Base-by-base conservation (phyloP, 2,329 filamentous ascomycete species). In the Coniosporium tulheliwenetii region DNA sequence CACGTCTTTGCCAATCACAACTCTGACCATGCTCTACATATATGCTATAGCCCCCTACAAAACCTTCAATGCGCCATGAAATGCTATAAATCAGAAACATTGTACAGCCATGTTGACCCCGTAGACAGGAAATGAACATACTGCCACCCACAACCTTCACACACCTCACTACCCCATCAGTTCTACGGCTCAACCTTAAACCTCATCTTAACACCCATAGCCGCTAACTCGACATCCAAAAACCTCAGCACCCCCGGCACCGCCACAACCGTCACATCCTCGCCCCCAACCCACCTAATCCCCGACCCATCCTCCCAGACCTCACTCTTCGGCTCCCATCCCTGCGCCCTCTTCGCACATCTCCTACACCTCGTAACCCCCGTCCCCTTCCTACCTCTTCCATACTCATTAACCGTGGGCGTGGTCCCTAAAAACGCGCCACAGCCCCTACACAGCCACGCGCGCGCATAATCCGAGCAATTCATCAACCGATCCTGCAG, bases 401-500 rank as follows among this genome's bases (percentile, higher is more conserved):
- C 50, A 43, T 60, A 64, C 39, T 61, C 60, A 42, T 51, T 57
- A 16, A 86, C 79, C 0, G 80, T 84, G 1, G 84, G 82, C 59
- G 93, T 84, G 9, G 85, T 85, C 0, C 83, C 85, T 47, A 96
- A 62, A 70, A 98, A 98, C 8, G 81, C 87, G 39, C 91, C 91
- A 59, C 91, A 98, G 30, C 67, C 67, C 42, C 85, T 80, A 62
- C 91, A 98, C 48, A 96, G 79, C 78, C 87, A 93, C 1, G 86
- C 80, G 47, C 81, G 79, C 26, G 81, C 78, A 59, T 94, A 93
- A 61, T 98, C 91, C 40, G 85, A 93, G 65, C 91, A 98, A 67
- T 98, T 96, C 69, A 98, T 79, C 44, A 98, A 70, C 43, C 91
- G 81, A 60, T 98, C 91, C 59, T 98, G 91, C 5, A 98, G 73